Conservation (phyloP, 2,329 filamentous ascomycete genomes). For the Epichloe sp. region DNA sequence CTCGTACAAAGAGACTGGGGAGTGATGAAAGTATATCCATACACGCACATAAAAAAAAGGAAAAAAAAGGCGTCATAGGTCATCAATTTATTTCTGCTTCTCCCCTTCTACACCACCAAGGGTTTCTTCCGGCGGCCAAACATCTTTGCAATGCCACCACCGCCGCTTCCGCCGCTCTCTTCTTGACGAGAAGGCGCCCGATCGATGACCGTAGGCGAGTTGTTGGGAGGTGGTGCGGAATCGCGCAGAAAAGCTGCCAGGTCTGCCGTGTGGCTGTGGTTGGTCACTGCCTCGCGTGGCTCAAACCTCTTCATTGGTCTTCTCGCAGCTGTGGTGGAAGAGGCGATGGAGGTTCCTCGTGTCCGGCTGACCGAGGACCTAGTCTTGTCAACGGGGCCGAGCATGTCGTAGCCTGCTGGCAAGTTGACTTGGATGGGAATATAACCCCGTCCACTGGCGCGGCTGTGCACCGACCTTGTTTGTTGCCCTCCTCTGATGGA, state of each 20-base stretch:
- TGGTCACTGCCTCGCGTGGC: constrained; percentile 36
- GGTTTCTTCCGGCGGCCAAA: constrained; percentile 39
- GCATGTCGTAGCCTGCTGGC: constrained; percentile 31
- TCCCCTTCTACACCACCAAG: constrained; percentile 14
- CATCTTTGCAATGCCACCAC: constrained; percentile 31
- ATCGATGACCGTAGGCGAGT: constrained; percentile 18
- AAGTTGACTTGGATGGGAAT: constrained; percentile 41
- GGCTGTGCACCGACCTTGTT: constrained; percentile 24
- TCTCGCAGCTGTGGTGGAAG: constrained; percentile 21
- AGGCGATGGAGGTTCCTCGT: constrained; percentile 11
- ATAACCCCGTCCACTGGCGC: constrained; percentile 26
- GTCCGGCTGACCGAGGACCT: constrained; percentile 8
- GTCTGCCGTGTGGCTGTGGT: constrained; percentile 48
- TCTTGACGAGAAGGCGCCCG: constrained; percentile 20
- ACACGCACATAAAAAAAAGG: too few relatives aligned
- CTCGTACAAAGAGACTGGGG: too few relatives aligned
- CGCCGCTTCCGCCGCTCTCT: constrained; percentile 13
- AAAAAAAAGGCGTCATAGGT: background rate
- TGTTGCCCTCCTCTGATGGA: constrained; percentile 9
- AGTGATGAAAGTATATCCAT: too few relatives aligned
- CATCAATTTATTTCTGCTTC: background rate
- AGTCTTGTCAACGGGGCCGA: constrained; percentile 16
- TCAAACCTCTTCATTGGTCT: constrained; percentile 46
- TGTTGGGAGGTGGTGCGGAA: constrained; percentile 43
- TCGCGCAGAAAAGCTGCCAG: constrained; percentile 60